Evolutionary conservation across 768 basidiomycete species (phyloP).

Genomic region (Hygrophoropsis aurantiaca): DNA sequence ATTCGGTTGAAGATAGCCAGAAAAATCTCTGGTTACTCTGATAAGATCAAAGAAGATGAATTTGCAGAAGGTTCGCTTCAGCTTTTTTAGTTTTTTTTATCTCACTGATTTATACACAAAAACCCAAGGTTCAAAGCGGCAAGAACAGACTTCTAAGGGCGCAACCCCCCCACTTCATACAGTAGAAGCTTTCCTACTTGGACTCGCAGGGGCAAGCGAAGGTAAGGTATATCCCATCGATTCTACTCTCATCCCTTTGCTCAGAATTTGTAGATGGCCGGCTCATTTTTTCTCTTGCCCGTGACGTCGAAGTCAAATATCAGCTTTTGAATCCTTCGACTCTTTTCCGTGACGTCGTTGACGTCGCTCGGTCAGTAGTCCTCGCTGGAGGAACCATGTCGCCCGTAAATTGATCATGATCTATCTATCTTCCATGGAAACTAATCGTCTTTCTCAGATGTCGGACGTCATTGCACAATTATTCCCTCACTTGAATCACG

Average conservation of each 20-base stretch:
- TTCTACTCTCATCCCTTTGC: neutral
- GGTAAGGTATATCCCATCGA: conserved; percentile 37
- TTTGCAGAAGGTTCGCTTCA: conserved; percentile 26
- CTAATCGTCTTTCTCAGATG: conserved; percentile 50
- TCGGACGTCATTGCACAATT: conserved; percentile 84
- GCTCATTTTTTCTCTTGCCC: conserved; percentile 55
- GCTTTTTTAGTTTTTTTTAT: neutral
- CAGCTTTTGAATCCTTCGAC: conserved; percentile 91
- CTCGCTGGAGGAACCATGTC: conserved; percentile 98
- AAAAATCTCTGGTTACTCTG: conserved; percentile 85
- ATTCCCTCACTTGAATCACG: conserved; percentile 61
- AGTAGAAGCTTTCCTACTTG: conserved; percentile 77
- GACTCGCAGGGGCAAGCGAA: conserved; percentile 76
- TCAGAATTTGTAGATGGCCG: conserved; percentile 61
- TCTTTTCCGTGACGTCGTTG: conserved; percentile 80
- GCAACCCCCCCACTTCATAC: conserved; percentile 74
- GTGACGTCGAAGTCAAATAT: conserved; percentile 75
- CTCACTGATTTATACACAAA: too few relatives aligned
- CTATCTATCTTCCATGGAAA: conserved; percentile 5
- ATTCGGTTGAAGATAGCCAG: conserved; percentile 51
- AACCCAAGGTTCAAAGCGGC: conserved; percentile 6
- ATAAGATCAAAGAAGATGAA: conserved; percentile 49
- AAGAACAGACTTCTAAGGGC: conserved; percentile 20
- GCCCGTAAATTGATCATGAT: conserved; percentile 56
- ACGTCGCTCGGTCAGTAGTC: conserved; percentile 79